Evolutionary conservation across 805 yeast species (phyloP), one percentile per base, ranked within the genome.

Genomic region (Schwanniomyces polymorphus): DNA sequence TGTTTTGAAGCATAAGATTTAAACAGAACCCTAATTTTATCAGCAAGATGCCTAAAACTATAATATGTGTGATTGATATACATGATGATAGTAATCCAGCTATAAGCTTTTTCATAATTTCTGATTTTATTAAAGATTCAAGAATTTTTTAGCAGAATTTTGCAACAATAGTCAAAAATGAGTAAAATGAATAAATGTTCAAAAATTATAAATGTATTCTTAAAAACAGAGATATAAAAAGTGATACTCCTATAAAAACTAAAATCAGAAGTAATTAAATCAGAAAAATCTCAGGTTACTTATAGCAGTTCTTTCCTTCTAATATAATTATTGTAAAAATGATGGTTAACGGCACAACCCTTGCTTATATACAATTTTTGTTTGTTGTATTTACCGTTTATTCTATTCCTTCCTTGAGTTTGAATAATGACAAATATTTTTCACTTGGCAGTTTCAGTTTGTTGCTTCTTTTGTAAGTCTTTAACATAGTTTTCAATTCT

Each of bases 401-500:
- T 31, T 31, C 35, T 31, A 31, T 31, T 14, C 14, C 21, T 31
- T 31, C 35, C 21, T 31, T 31, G 8, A 14, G 7, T 9, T 31
- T 7, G 35, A 16, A 16, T 31, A 31, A 31, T 31, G 35, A 31
- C 8, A 31, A 31, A 9, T 14, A 31, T 6, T 7, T 14, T 4
- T 31, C 35, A 31, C 35, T 31, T 31, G 17, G 35, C 35, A 31
- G 35, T 14, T 16, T 11, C 35, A 31, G 17, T 21, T n/a, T 37
- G 23, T 23, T 44, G 31, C 14, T 44, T 40, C 21, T 40, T 37
- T 50, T 58, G 64, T 27, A 65, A 49, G 27, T 54, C 52, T 47
- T 55, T 56, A 23, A 85, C 91, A 49, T 78, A 82, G 34, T 74
- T 76, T 57, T 88, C 90, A 45, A 88, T 74, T 55, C 78, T 75